Conservation (phyloP, 768 basidiomycete genomes). For the Hydnomerulius pinastri region DNA sequence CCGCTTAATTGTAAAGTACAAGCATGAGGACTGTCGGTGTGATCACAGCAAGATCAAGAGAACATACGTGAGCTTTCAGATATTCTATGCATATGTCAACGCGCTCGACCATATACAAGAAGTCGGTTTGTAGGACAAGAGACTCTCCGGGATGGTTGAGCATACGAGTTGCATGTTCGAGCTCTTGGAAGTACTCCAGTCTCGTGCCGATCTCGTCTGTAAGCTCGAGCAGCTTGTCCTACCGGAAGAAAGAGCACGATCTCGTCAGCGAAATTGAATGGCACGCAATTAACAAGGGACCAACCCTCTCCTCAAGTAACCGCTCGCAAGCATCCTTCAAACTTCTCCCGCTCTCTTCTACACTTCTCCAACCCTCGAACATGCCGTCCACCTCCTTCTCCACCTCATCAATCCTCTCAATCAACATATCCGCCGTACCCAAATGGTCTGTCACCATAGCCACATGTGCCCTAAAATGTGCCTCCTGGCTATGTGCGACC, state of each 20-base stretch:
- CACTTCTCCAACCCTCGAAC: constrained; percentile 81
- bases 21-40: not conserved
- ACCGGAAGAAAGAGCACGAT: not conserved
- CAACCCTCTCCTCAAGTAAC: constrained; percentile 84
- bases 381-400: constrained; percentile 77
- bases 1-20: constrained; percentile 49
- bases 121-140: constrained; percentile 87
- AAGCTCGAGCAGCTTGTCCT: constrained; percentile 77
- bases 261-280: not conserved
- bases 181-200: constrained; percentile 91
- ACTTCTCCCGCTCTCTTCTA: constrained; percentile 91
- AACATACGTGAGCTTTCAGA: constrained; percentile 78
- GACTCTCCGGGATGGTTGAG: constrained; percentile 93
- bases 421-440: constrained; percentile 71
- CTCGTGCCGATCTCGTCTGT: constrained; percentile 82
- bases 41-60: not conserved
- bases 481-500: constrained; percentile 91
- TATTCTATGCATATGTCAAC: constrained; percentile 95
- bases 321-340: constrained; percentile 90
- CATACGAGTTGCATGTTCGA: constrained; percentile 91
- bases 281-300: constrained; percentile 35
- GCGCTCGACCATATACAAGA: constrained; percentile 94
- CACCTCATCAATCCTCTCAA: constrained; percentile 72
- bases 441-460: constrained; percentile 75
- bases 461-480: constrained; percentile 86